These are phyloP conservation scores for Phytophthora vignae DNA, from an alignment of 352 stramenopile species.

Conservation along the genomic window DNA sequence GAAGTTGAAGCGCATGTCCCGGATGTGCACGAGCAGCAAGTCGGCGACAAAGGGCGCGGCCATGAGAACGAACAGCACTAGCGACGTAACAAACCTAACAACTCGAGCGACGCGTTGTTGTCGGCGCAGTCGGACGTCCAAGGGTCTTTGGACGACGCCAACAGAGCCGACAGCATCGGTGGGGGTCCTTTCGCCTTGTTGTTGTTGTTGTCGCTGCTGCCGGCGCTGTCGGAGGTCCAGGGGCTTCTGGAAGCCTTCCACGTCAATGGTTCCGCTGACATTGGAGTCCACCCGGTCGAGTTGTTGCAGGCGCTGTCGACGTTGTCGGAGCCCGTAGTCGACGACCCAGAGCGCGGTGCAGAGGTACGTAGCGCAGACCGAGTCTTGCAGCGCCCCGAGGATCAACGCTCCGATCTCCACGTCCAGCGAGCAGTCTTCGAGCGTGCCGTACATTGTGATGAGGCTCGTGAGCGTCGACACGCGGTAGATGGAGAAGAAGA, in stretches of 20 bases:
- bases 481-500: constrained; percentile 37
- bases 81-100: constrained; percentile 14
- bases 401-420: constrained; percentile 14
- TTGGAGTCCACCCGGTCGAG: not conserved
- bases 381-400: constrained; percentile 23
- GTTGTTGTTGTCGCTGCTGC: not conserved
- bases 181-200: too few relatives aligned
- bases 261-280: not conserved
- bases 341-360: constrained; percentile 17
- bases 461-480: constrained; percentile 13
- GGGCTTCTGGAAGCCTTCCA: not conserved
- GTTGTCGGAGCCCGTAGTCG: constrained; percentile 1
- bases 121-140: not conserved
- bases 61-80: constrained; percentile 29
- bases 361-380: constrained; percentile 29
- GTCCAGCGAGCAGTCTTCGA: constrained; percentile 15
- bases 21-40: constrained; percentile 35
- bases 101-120: not conserved
- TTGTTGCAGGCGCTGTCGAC: not conserved
- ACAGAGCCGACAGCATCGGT: not conserved
- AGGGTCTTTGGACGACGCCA: not conserved
- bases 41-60: constrained; percentile 37
- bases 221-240: not conserved
- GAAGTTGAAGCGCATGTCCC: constrained; percentile 5
- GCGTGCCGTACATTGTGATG: constrained; percentile 36